Evolutionary conservation across 2,329 filamentous ascomycete species (phyloP), one percentile per base, ranked within the genome.

Genomic region (Cyphellophora attinorum): DNA sequence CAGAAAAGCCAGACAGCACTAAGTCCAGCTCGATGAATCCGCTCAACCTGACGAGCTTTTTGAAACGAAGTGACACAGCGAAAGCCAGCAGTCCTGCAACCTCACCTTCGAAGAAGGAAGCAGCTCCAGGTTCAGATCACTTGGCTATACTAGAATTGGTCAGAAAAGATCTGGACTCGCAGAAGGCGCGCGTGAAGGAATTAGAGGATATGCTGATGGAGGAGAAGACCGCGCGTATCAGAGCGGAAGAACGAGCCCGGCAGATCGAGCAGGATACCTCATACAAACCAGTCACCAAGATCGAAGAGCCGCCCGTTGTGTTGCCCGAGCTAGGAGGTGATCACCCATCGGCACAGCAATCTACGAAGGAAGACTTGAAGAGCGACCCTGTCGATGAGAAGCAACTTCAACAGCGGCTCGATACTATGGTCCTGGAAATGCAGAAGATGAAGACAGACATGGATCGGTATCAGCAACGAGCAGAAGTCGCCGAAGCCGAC

Each of bases 91-190:
- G 69, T 35, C 47, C 46, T 29, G 47, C 45, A 11, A 52, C 46
- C 17, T 68, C 68, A 11, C 66, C 69, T 5, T 58, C 65, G 12
- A 60, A 61, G 27, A 57, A 60, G 30, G 76, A 80, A 46, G 70
- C 70, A 4, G 80, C 79, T 51, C 86, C 94, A 51, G 85, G 95
- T 35, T 64, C 89, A 4, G 78, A 84, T 12, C 67, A 98, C 11
- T 85, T 86, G 5, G 86, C 95, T 50, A 85, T 85, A 13, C 65
- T 98, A 28, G 83, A 81, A 35, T 77, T 74, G 39, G 83, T 88
- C 6, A 93, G 85, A 61, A 81, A 81, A 48, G 88, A 95, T 53
- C 76, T 95, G 27, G 86, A 93, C 50, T 73, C 70, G n/a, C 86
- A 95, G 55, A 78, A 76, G 33, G 70, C 76, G 27, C 78, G 83